Base-by-base conservation (phyloP, 805 yeast genomes). In the Lipomyces chichibuensis region DNA sequence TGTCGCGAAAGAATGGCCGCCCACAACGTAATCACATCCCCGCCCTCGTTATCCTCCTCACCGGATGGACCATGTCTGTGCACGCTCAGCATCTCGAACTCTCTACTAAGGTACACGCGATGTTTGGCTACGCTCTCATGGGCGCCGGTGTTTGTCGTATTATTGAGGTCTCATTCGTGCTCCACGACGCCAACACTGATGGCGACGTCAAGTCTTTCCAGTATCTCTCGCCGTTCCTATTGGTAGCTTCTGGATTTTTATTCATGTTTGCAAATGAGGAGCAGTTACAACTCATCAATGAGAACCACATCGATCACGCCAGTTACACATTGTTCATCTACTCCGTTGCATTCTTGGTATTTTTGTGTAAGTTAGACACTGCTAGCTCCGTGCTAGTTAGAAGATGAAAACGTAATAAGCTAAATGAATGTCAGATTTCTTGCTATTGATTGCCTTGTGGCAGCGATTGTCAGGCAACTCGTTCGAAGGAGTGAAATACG, bases 221-320 rank as follows among this genome's bases (percentile, higher is more conserved):
- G 78, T 90, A 90, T 76, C 74, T 92, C n/a, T 88, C 98, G 1
- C 89, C 97, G 1, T 86, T 92, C 76, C 27, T 69, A 63, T 81
- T 94, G 61, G 84, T 92, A 2, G 85, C 90, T 70, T 80, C 94
- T 0, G 98, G 98, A 0, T 77, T 89, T 7, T 75, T 91, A 69
- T 94, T 94, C 76, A 93, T 93, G 97, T 86, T 91, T 33, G 98
- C 98, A 27, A 93, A 84, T 69, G 97, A 93, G 76, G 97, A 94
- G 76, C 97, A 93, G 75, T 80, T 94, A 73, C 78, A 78, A 9
- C 80, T 91, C 66, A 91, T 93, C 1, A 79, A 86, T 62, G 87
- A 86, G 71, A 81, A 90, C 71, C 91, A 92, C 1, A 89, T 97
- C 3, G 97, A 91, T 77, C 95, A 90, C 73, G 87, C 94, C 59